Conservation (phyloP, 2,329 filamentous ascomycete genomes). For the Diaporthe sp. region DNA sequence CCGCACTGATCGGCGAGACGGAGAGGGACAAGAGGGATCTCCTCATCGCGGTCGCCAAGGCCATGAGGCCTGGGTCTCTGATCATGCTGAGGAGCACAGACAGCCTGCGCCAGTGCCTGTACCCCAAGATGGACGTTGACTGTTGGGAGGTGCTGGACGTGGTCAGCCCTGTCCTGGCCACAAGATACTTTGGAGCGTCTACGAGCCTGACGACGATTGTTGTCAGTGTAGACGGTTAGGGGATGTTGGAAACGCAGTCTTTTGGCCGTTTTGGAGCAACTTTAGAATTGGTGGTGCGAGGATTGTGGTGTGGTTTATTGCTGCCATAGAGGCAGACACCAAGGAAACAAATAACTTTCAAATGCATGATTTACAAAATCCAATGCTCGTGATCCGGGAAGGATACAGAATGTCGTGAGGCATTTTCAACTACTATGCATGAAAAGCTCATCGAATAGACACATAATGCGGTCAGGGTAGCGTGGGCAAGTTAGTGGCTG, state of each 20-base stretch:
- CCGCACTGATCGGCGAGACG: conserved; percentile 34
- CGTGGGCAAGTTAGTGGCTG: not conserved
- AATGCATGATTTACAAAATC: not conserved
- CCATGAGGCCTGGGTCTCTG: conserved; percentile 23
- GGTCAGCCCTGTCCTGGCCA: conserved; percentile 31
- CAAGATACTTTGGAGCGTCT: conserved; percentile 32
- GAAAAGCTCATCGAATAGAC: not conserved
- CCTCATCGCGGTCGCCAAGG: conserved; percentile 27
- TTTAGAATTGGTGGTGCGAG: not conserved
- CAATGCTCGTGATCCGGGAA: no score
- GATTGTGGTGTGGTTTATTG: not conserved
- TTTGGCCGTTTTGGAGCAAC: not conserved
- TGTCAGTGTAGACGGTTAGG: conserved; percentile 32
- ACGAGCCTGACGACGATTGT: conserved; percentile 36
- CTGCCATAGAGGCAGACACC: not conserved
- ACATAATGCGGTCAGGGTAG: not conserved
- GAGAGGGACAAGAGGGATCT: conserved; percentile 35
- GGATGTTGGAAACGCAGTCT: not conserved
- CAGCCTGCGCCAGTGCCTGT: conserved; percentile 33
- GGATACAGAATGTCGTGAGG: no score
- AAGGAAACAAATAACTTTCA: not conserved
- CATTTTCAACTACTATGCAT: not conserved
- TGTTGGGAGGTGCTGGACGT: conserved; percentile 30
- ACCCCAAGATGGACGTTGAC: conserved; percentile 36
- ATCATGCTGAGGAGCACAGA: conserved; percentile 37